Percentiles rank a stretch among this genome's conserved stretches.
Conservation (phyloP, 1,139 yeast species). For the Pichia sp. region DNA sequence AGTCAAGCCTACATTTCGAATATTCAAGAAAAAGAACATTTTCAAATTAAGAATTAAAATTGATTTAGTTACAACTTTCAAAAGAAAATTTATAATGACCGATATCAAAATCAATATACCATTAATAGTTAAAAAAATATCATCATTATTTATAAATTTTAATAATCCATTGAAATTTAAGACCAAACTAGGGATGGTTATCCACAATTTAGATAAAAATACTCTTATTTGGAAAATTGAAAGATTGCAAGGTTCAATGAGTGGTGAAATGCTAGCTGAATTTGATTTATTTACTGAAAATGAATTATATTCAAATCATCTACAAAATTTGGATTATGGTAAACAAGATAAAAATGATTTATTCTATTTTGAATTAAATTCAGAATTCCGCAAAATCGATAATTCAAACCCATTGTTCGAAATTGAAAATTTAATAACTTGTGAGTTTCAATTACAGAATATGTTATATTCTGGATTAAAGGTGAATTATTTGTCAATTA, state of each 20-base stretch:
- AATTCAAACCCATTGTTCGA: neutral
- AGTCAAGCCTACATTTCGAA: slow-evolving; percentile 44
- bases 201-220: slow-evolving; percentile 59
- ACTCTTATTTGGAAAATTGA: slow-evolving; percentile 58
- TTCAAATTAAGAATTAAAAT: slow-evolving; percentile 44
- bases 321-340: slow-evolving; percentile 19
- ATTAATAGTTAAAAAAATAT: slow-evolving; percentile 36
- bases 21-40: slow-evolving; percentile 31
- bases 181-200: slow-evolving; percentile 59
- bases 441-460: slow-evolving; percentile 62
- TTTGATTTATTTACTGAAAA: slow-evolving; percentile 51
- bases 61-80: slow-evolving; percentile 52
- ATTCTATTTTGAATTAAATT: slow-evolving; percentile 36
- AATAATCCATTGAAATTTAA: slow-evolving; percentile 53
- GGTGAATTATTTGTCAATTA: slow-evolving; percentile 63
- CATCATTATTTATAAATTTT: slow-evolving; percentile 33
- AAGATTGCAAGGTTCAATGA: slow-evolving; percentile 45
- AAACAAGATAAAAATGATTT: slow-evolving; percentile 29
- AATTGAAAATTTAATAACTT: slow-evolving; percentile 31
- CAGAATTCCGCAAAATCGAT: slow-evolving; percentile 19
- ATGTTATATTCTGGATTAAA: slow-evolving; percentile 66
- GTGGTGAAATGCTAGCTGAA: slow-evolving; percentile 53
- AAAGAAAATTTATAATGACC: slow-evolving; percentile 55
- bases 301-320: slow-evolving; percentile 20
- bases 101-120: slow-evolving; percentile 57